Conservation (phyloP, 2,329 filamentous ascomycete species). For the Trichoderma cornu-damae region DNA sequence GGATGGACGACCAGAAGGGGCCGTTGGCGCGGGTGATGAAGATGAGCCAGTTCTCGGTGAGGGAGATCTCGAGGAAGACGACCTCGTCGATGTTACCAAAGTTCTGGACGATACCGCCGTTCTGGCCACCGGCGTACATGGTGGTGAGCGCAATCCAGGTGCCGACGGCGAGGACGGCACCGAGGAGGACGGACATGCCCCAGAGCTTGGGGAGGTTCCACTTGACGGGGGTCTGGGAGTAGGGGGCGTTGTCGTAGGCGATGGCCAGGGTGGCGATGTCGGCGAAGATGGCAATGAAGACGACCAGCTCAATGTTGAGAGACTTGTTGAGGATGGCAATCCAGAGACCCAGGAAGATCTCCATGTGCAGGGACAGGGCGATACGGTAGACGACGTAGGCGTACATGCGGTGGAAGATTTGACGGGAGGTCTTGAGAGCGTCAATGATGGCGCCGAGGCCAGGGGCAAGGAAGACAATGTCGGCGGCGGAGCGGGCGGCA, state of each 20-base stretch:
- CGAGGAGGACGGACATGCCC: slow-evolving; percentile 84
- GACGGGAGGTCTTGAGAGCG: slow-evolving; percentile 84
- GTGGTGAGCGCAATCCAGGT: slow-evolving; percentile 88
- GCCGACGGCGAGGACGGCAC: slow-evolving; percentile 72
- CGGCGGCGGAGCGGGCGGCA: slow-evolving; percentile 82
- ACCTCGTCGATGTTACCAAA: slow-evolving; percentile 76
- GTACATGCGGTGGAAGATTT: slow-evolving; percentile 97
- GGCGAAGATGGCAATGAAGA: slow-evolving; percentile 93
- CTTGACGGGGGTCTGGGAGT: slow-evolving; percentile 80
- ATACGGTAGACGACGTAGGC: slow-evolving; percentile 95
- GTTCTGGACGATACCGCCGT: slow-evolving; percentile 86
- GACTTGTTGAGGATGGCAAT: slow-evolving; percentile 81
- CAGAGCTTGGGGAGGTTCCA: slow-evolving; percentile 94
- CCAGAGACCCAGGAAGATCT: slow-evolving; percentile 89
- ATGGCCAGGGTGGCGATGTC: slow-evolving; percentile 90
- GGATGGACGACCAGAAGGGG: slow-evolving; percentile 84
- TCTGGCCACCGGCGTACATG: slow-evolving; percentile 63
- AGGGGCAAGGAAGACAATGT: slow-evolving; percentile 89
- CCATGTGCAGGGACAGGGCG: slow-evolving; percentile 81
- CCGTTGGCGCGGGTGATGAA: slow-evolving; percentile 93
- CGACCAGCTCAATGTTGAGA: slow-evolving; percentile 79
- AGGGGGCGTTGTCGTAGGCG: slow-evolving; percentile 88
- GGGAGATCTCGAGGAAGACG: slow-evolving; percentile 82
- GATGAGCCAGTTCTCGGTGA: slow-evolving; percentile 94
- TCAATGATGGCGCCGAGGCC: slow-evolving; percentile 91